A percentile compares a stretch with the other conserved stretches of the same genome.
These are phyloP conservation scores for Cladosporium halotolerans DNA, from an alignment of 2,329 filamentous ascomycete genomes.

Conservation along the genomic window DNA sequence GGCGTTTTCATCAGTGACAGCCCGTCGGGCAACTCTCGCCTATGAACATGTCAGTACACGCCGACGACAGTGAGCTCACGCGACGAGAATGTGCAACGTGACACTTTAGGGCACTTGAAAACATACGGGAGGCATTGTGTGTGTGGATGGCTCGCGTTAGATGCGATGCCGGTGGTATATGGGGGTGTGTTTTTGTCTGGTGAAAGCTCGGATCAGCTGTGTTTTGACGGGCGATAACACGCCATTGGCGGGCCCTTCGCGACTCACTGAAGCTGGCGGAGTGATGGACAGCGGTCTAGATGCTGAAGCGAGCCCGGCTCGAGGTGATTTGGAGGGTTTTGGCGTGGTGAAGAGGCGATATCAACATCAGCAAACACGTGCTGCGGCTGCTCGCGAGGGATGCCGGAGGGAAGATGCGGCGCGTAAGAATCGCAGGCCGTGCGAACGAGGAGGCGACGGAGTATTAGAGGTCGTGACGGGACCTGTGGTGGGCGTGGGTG, in stretches of 20 bases:
- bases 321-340: conserved; percentile 18
- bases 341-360: conserved; percentile 20
- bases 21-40: conserved; percentile 68
- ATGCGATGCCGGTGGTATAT: conserved; percentile 14
- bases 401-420: conserved; percentile 15
- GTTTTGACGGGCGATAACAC: conserved; percentile 13
- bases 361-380: conserved; percentile 28
- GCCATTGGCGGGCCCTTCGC: conserved; percentile 3
- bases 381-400: conserved; percentile 15
- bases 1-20: conserved; percentile 86
- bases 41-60: conserved; percentile 39
- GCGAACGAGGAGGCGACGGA: conserved; percentile 14
- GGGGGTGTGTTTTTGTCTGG: conserved; percentile 18
- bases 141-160: conserved; percentile 20
- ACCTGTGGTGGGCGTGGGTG: conserved; percentile 12
- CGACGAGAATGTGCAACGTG: conserved; percentile 24
- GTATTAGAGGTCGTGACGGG: conserved; percentile 10
- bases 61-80: neutral
- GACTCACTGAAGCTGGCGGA: conserved; percentile 14
- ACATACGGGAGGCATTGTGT: conserved; percentile 34
- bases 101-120: conserved; percentile 4
- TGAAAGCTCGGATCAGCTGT: conserved; percentile 23
- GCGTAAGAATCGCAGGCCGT: conserved; percentile 16
- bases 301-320: conserved; percentile 18
- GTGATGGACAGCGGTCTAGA: conserved; percentile 16